Evolutionary conservation across 2,329 filamentous ascomycete genomes (phyloP).

Genomic region (Xylariaceae sp.): DNA sequence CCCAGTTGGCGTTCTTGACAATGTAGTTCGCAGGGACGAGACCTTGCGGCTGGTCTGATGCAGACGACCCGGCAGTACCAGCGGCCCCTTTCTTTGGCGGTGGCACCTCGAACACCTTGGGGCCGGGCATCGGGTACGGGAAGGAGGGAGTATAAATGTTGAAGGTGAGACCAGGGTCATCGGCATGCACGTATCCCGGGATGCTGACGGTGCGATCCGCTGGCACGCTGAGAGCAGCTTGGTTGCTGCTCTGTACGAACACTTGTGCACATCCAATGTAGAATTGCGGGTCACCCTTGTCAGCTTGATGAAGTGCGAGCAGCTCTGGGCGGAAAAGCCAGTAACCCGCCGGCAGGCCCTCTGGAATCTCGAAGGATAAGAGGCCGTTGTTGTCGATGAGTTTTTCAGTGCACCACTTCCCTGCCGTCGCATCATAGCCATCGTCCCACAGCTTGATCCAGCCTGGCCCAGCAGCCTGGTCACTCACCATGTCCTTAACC

Average conservation of each 20-base stretch:
- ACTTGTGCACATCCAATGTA: slow-evolving; percentile 76
- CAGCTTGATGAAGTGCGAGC: slow-evolving; percentile 69
- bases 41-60: slow-evolving; percentile 47
- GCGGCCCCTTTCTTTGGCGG: slow-evolving; percentile 12
- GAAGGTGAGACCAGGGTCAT: slow-evolving; percentile 63
- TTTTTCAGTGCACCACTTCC: slow-evolving; percentile 73
- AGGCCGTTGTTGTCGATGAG: slow-evolving; percentile 69
- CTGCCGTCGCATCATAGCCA: slow-evolving; percentile 62
- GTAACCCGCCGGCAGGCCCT: slow-evolving; percentile 65
- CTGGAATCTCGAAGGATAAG: slow-evolving; percentile 66
- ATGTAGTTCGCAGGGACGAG: slow-evolving; percentile 61
- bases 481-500: slow-evolving; percentile 59
- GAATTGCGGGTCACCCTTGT: slow-evolving; percentile 69
- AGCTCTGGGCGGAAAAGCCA: slow-evolving; percentile 77
- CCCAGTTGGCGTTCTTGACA: slow-evolving; percentile 75
- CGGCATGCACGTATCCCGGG: slow-evolving; percentile 65
- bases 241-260: slow-evolving; percentile 58
- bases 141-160: slow-evolving; percentile 66
- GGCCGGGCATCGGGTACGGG: slow-evolving; percentile 65
- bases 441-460: slow-evolving; percentile 83
- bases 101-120: slow-evolving; percentile 56
- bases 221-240: slow-evolving; percentile 55
- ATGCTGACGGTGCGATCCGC: slow-evolving; percentile 62
- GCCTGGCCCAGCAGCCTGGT: slow-evolving; percentile 64
- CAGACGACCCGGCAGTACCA: slow-evolving; percentile 1